A percentile compares a stretch with the other conserved stretches of the same genome.
These are phyloP conservation scores for Aureobasidium zeae DNA, from an alignment of 2,329 filamentous ascomycete species.

Conservation along the genomic window DNA sequence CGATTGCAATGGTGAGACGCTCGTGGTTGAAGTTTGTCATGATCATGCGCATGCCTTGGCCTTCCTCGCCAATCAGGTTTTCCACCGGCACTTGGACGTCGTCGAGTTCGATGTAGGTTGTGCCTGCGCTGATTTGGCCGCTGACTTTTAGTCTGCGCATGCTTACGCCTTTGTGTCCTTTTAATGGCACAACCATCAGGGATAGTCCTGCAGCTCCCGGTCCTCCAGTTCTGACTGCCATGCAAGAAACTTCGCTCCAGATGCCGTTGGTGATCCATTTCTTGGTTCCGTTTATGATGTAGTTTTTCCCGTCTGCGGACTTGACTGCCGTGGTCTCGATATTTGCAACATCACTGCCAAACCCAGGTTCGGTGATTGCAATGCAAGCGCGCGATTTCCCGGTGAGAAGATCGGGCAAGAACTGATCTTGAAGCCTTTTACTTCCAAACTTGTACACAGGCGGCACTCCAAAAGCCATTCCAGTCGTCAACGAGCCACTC, in stretches of 20 bases:
- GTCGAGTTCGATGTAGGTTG: constrained; percentile 67
- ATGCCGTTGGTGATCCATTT: constrained; percentile 74
- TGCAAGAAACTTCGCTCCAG: constrained; percentile 57
- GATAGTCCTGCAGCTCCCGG: constrained; percentile 55
- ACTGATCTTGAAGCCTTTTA: constrained; percentile 51
- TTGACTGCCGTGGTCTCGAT: constrained; percentile 59
- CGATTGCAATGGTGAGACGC: constrained; percentile 56
- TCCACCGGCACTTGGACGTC: constrained; percentile 62
- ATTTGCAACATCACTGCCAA: constrained; percentile 64
- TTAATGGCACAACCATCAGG: constrained; percentile 61
- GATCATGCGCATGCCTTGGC: constrained; percentile 62
- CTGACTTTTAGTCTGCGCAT: constrained; percentile 60
- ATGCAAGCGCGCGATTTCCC: constrained; percentile 62
- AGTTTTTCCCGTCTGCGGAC: constrained; percentile 54
- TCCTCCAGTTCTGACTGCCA: constrained; percentile 66
- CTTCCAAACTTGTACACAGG: constrained; percentile 62
- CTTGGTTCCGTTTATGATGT: constrained; percentile 65
- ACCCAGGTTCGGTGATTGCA: constrained; percentile 68
- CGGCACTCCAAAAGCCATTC: constrained; percentile 63
- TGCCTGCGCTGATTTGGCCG: constrained; percentile 57
- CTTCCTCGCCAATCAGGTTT: constrained; percentile 62
- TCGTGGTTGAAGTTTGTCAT: constrained; percentile 62
- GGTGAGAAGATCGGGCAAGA: constrained; percentile 58
- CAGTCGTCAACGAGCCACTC: constrained; percentile 55
- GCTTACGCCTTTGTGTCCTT: constrained; percentile 54